Conservation (phyloP, 768 basidiomycete genomes). For the Glaciozyma martinii region DNA sequence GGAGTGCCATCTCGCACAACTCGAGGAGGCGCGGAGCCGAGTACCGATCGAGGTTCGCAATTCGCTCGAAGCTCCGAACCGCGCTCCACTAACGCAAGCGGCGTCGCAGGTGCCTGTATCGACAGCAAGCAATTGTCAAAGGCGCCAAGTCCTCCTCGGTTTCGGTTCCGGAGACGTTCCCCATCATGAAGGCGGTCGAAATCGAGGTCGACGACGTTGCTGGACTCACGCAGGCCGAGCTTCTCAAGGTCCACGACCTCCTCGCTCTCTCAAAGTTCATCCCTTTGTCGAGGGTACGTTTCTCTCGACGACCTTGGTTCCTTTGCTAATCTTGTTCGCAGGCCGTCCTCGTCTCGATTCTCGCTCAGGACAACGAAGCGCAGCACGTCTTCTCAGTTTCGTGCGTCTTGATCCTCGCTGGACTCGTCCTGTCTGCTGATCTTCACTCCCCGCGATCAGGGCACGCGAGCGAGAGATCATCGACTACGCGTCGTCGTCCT, state of each 20-base stretch:
- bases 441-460: not conserved
- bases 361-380: slow-evolving; percentile 1
- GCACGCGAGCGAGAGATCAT: not conserved
- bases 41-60: not conserved
- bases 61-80: not conserved
- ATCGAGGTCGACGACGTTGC: not conserved
- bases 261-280: not conserved
- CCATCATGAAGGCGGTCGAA: not conserved
- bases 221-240: not conserved
- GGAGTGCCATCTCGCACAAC: not conserved
- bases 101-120: not conserved
- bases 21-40: not conserved
- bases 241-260: not conserved
- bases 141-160: no score
- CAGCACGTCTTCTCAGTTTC: not conserved
- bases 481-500: not conserved
- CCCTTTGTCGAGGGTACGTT: not conserved
- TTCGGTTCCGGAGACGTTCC: not conserved
- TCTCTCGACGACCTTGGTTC: not conserved
- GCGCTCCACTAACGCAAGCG: not conserved
- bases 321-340: not conserved
- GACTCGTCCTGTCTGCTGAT: no score
- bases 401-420: not conserved
- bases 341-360: not conserved
- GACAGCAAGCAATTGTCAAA: no score